Base-by-base conservation (phyloP, 495 filamentous ascomycete genomes). In the Neurospora tetrasperma region DNA sequence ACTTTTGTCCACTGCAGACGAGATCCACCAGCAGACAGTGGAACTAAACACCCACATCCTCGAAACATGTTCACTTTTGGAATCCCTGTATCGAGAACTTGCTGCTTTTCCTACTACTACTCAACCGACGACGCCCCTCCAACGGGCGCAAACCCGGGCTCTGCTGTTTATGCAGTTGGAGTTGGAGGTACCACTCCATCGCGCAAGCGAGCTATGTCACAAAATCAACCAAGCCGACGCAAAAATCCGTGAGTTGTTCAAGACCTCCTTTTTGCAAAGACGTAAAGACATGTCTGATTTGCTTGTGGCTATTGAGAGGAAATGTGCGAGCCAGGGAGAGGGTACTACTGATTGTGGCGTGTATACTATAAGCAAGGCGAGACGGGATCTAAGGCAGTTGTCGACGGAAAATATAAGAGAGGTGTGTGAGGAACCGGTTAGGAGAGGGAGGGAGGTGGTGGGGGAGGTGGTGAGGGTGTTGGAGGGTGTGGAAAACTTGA, bases 21-120 rank as follows among this genome's bases (percentile, higher is more conserved):
- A 23, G 10, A 54, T 54, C 12, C 46, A 54, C n/a, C 23, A 23
- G 4, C 46, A 54, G 10, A 54, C 12, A 4, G 0, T 54, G 20
- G 0, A 5, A 0, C 12, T 54, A 0, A 20, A 54, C 0, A 54
- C 5, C 5, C 11, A 23, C n/a, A 5, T 54, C 5, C 10, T 54
- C 46, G 46, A 54, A 54, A 20, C 20, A 2, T 6, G 20, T 12
- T 5, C 23, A 3, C 5, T 14, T 27, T 1, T 54, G 11, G 20
- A 27, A 3, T 0, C 0, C 0, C 12, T 54, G 0, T 27, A 14
- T 3, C 11, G 1, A 7, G 11, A 54, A 2, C 5, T 54, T 14
- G 20, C 46, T 10, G 46, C 23, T 23, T 0, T 23, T 23, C 23
- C 0, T 23, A 23, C 23, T 23, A 23, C 23, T 23, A 23, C 23